phyloP scores from a whole-genome alignment of 306 rosid species.

The Pterocarpus santalinus region DNA sequence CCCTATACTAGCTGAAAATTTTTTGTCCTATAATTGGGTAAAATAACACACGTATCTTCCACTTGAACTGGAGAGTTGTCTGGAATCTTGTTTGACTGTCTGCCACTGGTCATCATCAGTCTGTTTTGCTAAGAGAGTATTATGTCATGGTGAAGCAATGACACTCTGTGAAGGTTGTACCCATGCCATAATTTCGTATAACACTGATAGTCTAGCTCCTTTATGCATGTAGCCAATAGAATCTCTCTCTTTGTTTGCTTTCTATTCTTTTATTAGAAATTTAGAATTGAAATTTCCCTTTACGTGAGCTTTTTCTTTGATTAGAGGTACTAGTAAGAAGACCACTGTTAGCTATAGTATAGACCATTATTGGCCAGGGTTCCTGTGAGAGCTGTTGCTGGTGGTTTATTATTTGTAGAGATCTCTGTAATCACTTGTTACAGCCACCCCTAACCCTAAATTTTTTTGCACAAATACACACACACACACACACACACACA shows the following conservation, averaged over 20 bases:
- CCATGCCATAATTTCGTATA: not conserved
- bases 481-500: too few relatives aligned
- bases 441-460: not conserved
- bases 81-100: slow-evolving; percentile 20
- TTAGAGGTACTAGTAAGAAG: not conserved
- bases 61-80: not conserved
- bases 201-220: not conserved
- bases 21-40: not conserved
- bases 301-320: not conserved
- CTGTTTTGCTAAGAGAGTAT: slow-evolving; percentile 5
- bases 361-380: not conserved
- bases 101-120: not conserved
- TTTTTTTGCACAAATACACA: too few relatives aligned
- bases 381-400: not conserved
- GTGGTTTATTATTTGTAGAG: not conserved
- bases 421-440: not conserved
- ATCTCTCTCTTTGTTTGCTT: not conserved
- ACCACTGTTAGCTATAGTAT: not conserved
- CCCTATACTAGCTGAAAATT: not conserved
- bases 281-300: not conserved
- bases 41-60: slow-evolving; percentile 3
- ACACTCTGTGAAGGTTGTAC: not conserved
- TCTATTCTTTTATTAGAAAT: not conserved
- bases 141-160: not conserved
- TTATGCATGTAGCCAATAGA: too few relatives aligned